Evolutionary conservation across 306 rosid species (phyloP).

Genomic region (Herpetospermum pedunculosum): DNA sequence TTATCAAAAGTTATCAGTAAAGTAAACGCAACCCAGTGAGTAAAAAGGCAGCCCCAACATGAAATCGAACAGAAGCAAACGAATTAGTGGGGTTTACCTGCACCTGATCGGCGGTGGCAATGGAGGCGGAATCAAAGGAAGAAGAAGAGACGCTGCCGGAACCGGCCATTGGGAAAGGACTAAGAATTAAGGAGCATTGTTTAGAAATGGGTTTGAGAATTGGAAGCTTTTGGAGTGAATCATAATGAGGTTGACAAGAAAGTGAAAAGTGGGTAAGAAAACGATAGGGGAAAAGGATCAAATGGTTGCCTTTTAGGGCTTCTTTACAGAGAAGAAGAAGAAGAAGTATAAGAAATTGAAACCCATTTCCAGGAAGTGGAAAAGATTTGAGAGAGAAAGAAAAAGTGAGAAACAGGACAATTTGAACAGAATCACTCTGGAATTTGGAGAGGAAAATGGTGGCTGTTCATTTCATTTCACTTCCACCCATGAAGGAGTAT

Average conservation of each 20-base stretch:
- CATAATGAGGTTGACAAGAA: slow-evolving; percentile 4
- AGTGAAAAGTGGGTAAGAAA: slow-evolving; percentile 7
- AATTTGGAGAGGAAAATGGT: neutral
- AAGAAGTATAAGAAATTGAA: neutral
- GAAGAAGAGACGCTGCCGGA: slow-evolving; percentile 45
- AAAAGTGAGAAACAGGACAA: neutral
- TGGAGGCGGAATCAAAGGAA: slow-evolving; percentile 44
- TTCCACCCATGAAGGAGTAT: neutral
- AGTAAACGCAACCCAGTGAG: neutral
- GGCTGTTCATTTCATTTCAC: neutral
- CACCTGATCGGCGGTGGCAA: slow-evolving; percentile 46
- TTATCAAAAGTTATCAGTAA: neutral
- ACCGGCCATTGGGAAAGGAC: slow-evolving; percentile 35
- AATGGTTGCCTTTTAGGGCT: neutral
- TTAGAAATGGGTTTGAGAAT: neutral
- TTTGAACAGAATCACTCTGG: neutral
- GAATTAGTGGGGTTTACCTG: slow-evolving; percentile 3
- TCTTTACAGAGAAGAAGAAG: neutral
- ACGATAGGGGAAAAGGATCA: neutral
- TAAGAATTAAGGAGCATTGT: slow-evolving; percentile 24
- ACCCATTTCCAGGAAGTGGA: neutral
- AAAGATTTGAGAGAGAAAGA: neutral
- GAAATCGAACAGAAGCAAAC: slow-evolving; percentile 1
- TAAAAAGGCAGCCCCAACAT: neutral
- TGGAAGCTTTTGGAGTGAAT: neutral